A percentile compares a stretch with the other conserved stretches of the same genome.
These are phyloP conservation scores for Aureobasidium leucospermi DNA, from an alignment of 2,329 filamentous ascomycete genomes.

Conservation along the genomic window DNA sequence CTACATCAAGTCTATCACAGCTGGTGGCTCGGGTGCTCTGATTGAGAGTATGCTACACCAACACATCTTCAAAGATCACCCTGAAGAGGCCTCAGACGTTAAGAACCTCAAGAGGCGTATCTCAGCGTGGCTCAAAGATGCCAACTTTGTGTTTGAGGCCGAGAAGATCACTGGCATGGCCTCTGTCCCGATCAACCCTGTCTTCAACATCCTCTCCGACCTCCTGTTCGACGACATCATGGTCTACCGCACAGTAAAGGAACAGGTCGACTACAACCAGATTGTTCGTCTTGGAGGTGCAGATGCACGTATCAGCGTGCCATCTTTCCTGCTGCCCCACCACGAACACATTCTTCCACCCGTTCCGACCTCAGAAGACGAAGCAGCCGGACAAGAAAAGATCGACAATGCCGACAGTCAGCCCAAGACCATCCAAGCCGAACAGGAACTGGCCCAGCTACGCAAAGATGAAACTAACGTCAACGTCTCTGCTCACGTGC, in stretches of 20 bases:
- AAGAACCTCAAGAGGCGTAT: constrained; percentile 40
- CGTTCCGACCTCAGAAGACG: constrained; percentile 29
- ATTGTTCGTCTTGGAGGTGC: constrained; percentile 46
- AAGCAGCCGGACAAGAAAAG: constrained; percentile 29
- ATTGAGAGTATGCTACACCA: constrained; percentile 40
- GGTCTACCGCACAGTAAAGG: constrained; percentile 41
- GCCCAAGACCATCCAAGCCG: constrained; percentile 35
- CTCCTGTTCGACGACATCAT: constrained; percentile 43
- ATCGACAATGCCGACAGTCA: constrained; percentile 37
- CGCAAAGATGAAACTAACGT: constrained; percentile 44
- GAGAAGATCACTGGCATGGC: constrained; percentile 38
- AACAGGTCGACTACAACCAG: constrained; percentile 38
- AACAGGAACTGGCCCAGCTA: constrained; percentile 33
- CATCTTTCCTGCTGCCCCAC: constrained; percentile 45
- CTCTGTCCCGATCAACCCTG: constrained; percentile 42
- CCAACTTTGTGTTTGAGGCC: constrained; percentile 46
- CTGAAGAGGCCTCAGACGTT: constrained; percentile 37
- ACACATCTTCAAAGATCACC: constrained; percentile 45
- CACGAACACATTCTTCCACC: constrained; percentile 47
- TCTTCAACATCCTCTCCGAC: constrained; percentile 41
- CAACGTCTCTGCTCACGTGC: constrained; percentile 40
- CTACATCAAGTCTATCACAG: constrained; percentile 42
- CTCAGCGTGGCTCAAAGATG: constrained; percentile 43
- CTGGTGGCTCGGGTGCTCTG: constrained; percentile 45
- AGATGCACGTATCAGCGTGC: constrained; percentile 43